phyloP scores from a whole-genome alignment of 163 green algal species.

The Scenedesmus sp. region DNA sequence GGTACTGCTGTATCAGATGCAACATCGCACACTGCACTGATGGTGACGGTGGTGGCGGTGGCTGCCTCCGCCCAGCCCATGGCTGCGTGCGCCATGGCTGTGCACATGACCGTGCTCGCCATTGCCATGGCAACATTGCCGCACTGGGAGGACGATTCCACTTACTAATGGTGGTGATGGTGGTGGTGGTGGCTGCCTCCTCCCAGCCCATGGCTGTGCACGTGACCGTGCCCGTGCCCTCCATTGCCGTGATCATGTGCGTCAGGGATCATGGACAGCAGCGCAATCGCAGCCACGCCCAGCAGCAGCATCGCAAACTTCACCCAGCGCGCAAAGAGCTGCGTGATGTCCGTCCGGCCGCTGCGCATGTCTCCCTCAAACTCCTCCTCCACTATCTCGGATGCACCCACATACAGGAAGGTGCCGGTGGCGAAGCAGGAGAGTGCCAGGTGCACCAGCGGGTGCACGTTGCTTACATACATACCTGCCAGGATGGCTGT shows the following conservation, averaged over 20 bases:
- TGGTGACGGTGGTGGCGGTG: constrained; percentile 43
- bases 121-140: not conserved
- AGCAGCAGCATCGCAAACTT: constrained; percentile 62
- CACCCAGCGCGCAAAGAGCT: constrained; percentile 51
- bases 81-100: not conserved
- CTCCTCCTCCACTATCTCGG: constrained; percentile 67
- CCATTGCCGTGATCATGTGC: constrained; percentile 47
- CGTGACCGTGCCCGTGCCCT: not conserved
- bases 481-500: constrained; percentile 53
- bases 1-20: not conserved
- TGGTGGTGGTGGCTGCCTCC: constrained; percentile 6
- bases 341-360: constrained; percentile 59
- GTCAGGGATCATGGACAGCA: constrained; percentile 55
- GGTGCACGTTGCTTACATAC: constrained; percentile 49
- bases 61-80: not conserved
- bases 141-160: not conserved
- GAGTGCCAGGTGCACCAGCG: constrained; percentile 57
- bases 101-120: not conserved
- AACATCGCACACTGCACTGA: not conserved
- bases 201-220: not conserved
- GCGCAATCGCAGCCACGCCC: constrained; percentile 59
- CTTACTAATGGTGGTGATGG: constrained; percentile 48
- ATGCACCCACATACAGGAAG: constrained; percentile 69
- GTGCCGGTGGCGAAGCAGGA: constrained; percentile 67
- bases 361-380: constrained; percentile 65